Conservation (phyloP, 192 early-diverging fungal species). For the Backusella morwellensis region DNA sequence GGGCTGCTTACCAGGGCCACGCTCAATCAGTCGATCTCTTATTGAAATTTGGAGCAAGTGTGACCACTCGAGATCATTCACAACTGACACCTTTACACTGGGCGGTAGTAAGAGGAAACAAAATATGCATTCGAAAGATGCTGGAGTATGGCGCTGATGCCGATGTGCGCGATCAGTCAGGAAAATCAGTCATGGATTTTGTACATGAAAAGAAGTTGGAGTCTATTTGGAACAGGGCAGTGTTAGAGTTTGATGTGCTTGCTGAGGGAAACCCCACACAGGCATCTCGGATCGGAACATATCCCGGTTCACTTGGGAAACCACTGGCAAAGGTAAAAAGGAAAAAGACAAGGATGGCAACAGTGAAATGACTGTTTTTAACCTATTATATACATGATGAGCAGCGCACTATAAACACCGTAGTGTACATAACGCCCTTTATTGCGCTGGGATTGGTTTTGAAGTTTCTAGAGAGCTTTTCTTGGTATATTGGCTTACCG, state of each 20-base stretch:
- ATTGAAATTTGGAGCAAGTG: slow-evolving; percentile 63
- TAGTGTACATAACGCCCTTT: slow-evolving; percentile 72
- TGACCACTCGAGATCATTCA: slow-evolving; percentile 67
- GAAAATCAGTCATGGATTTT: slow-evolving; percentile 83
- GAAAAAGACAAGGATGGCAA: background rate
- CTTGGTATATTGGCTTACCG: slow-evolving; percentile 79
- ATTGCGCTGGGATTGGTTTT: slow-evolving; percentile 59
- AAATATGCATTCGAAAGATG: slow-evolving; percentile 58
- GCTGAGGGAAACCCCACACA: slow-evolving; percentile 36
- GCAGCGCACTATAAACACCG: slow-evolving; percentile 60
- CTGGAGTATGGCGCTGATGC: slow-evolving; percentile 73
- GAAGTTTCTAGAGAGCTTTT: slow-evolving; percentile 55
- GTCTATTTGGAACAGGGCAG: slow-evolving; percentile 48
- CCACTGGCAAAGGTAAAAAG: slow-evolving; percentile 17
- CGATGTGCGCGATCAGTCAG: slow-evolving; percentile 64
- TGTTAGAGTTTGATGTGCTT: slow-evolving; percentile 45
- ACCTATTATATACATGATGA: background rate
- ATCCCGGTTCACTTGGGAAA: slow-evolving; percentile 10
- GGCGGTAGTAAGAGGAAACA: slow-evolving; percentile 69
- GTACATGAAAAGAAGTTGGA: slow-evolving; percentile 57
- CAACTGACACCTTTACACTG: slow-evolving; percentile 90
- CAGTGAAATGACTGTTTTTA: background rate
- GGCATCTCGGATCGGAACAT: slow-evolving; percentile 14
- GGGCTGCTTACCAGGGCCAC: slow-evolving; percentile 90
- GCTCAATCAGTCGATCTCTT: slow-evolving; percentile 67